Conservation (phyloP, 2,329 filamentous ascomycete species). For the Alternaria conjuncta region DNA sequence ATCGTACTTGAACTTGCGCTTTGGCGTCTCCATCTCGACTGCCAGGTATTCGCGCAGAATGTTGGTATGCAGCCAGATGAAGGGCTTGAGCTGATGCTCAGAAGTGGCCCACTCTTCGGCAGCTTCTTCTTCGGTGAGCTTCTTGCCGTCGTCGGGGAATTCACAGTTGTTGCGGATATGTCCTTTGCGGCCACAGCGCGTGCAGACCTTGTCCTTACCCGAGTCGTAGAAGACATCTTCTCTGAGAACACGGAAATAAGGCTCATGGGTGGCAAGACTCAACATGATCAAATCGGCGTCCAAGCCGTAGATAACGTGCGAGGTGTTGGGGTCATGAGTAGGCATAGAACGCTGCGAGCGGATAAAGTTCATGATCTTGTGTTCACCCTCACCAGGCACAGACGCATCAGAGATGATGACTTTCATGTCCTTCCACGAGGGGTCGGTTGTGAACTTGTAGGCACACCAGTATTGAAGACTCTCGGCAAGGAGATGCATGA, state of each 20-base stretch:
- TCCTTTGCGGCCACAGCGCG: conserved; percentile 88
- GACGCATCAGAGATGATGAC: conserved; percentile 98
- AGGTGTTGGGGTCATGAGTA: conserved; percentile 93
- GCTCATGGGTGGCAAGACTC: conserved; percentile 94
- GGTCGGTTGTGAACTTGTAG: conserved; percentile 97
- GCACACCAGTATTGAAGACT: conserved; percentile 96
- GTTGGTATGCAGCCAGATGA: conserved; percentile 97
- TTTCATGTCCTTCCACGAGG: conserved; percentile 89
- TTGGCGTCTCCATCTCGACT: conserved; percentile 83
- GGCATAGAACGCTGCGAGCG: conserved; percentile 89
- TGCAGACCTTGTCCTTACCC: conserved; percentile 81
- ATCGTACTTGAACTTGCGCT: conserved; percentile 87
- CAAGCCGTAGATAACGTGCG: conserved; percentile 96
- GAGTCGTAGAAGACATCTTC: conserved; percentile 97
- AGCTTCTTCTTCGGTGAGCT: conserved; percentile 82
- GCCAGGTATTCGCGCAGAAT: conserved; percentile 91
- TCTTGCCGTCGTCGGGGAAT: conserved; percentile 57
- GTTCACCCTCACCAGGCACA: conserved; percentile 96
- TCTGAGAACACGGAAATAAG: conserved; percentile 92
- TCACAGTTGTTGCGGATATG: conserved; percentile 85
- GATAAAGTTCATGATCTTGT: conserved; percentile 99
- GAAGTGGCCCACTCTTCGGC: conserved; percentile 51
- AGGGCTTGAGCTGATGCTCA: conserved; percentile 74
- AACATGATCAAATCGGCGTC: conserved; percentile 99
- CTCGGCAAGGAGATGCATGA: conserved; percentile 93